Base-by-base conservation (phyloP, 2,329 filamentous ascomycete genomes). In the Trichoderma sp. region DNA sequence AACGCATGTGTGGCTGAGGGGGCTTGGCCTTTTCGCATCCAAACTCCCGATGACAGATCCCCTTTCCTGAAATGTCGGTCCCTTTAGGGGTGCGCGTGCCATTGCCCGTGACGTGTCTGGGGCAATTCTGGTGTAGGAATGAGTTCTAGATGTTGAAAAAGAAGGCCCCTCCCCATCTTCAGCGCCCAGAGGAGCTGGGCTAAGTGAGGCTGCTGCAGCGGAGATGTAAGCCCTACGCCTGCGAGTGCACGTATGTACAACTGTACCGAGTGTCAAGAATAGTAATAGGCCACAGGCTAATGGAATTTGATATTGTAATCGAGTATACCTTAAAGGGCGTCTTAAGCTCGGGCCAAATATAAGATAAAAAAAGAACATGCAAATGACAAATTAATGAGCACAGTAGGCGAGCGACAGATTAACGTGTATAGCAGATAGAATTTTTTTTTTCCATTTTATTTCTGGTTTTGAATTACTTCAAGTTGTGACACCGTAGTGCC, bases 151-250 rank as follows among this genome's bases (percentile, higher is more conserved):
- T 35, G 33, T 5, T 35, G 37, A 43, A 43, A n/a, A 10, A n/a
- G 19, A 43, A 10, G 7, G 19, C 16, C 40, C 35, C 40, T 6
- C 40, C 35, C 40, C 40, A 19, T 47, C 27, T 37, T 43, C 35
- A 43, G 57, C 35, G 27, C 49, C 21, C 37, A 43, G 49, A 27
- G 21, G n/a, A 16, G 58, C 58, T 60, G 37, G 58, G 37, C 58
- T 61, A 61, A 27, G 4, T 49, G 27, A 61, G 29, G 58, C 58
- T 61, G 58, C 31, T 61, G 58, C 58, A 61, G 21, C 1, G n/a
- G 11, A 24, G 8, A 43, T 31, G 58, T 61, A 61, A 61, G 58
- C 58, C 58, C 58, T 61, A 61, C 31, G 58, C 58, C 58, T 49
- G 21, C 31, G 58, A n/a, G 37, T 43, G 58, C 58, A 31, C 21